phyloP scores from a whole-genome alignment of 2,329 filamentous ascomycete species.

The Dryadomyces sulphureus region DNA sequence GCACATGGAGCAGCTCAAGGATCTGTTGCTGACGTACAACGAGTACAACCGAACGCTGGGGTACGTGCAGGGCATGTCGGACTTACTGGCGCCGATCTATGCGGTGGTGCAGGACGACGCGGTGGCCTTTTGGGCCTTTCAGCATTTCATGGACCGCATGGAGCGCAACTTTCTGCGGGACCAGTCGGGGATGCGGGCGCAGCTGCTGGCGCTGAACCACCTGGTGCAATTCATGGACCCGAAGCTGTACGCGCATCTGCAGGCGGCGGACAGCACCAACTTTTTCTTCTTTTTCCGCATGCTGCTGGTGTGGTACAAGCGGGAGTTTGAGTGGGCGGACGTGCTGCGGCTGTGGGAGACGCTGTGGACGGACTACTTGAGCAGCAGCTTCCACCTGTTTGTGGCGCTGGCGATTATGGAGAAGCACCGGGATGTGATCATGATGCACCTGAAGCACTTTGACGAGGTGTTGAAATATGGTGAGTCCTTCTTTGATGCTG shows the following conservation, averaged over 20 bases:
- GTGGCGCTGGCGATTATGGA: constrained; percentile 87
- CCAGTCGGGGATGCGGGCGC: constrained; percentile 88
- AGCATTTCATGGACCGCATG: constrained; percentile 95
- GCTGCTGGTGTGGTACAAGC: constrained; percentile 97
- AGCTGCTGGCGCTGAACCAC: constrained; percentile 82
- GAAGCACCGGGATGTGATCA: constrained; percentile 91
- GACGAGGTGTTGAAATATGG: constrained; percentile 95
- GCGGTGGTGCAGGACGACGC: constrained; percentile 96
- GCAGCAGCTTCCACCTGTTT: constrained; percentile 86
- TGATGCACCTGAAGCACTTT: constrained; percentile 85
- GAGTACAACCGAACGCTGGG: constrained; percentile 92
- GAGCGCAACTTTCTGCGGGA: constrained; percentile 92
- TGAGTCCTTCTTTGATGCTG: constrained; percentile 27
- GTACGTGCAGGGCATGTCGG: constrained; percentile 98
- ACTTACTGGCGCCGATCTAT: constrained; percentile 88
- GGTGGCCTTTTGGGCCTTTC: constrained; percentile 91
- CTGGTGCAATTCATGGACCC: constrained; percentile 96
- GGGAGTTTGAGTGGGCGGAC: constrained; percentile 84
- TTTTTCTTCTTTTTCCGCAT: constrained; percentile 99
- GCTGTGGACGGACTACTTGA: constrained; percentile 86
- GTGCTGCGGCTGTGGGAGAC: constrained; percentile 81
- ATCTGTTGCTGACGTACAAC: constrained; percentile 97
- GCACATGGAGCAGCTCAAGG: constrained; percentile 96
- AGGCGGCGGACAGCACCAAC: constrained; percentile 86
- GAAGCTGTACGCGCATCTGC: constrained; percentile 77